phyloP scores from a whole-genome alignment of 2,329 filamentous ascomycete species.

The Sporothrix mexicana region DNA sequence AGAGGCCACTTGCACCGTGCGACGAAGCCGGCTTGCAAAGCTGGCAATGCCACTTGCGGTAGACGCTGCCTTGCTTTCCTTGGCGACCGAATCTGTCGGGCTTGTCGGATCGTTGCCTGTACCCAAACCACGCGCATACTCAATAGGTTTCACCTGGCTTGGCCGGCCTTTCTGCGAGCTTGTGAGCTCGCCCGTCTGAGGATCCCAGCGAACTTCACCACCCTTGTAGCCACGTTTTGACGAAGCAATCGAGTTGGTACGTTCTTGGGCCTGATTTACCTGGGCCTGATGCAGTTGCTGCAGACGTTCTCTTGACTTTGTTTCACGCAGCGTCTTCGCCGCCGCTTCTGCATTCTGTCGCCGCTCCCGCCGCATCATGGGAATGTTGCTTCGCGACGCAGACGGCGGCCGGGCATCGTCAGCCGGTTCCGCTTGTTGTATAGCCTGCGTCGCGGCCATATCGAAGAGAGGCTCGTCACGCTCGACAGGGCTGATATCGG shows the following conservation, averaged over 20 bases:
- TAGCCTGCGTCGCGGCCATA: constrained; percentile 36
- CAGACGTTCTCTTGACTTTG: constrained; percentile 48
- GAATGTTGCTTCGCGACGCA: constrained; percentile 49
- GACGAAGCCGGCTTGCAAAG: constrained; percentile 55
- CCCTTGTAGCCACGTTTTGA: constrained; percentile 41
- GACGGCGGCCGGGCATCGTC: constrained; percentile 22
- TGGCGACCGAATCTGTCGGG: constrained; percentile 22
- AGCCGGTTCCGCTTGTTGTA: constrained; percentile 3
- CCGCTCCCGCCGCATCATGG: constrained; percentile 59
- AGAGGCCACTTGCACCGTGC: constrained; percentile 45
- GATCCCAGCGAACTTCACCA: constrained; percentile 65
- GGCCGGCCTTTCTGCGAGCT: constrained; percentile 60
- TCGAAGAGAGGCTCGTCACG: constrained; percentile 30
- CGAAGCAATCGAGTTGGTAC: constrained; percentile 32
- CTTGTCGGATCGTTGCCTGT: constrained; percentile 34
- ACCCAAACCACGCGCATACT: constrained; percentile 50
- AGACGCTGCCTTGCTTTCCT: constrained; percentile 20
- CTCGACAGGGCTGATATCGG: constrained; percentile 15
- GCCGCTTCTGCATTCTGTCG: constrained; percentile 53
- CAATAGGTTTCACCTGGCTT: constrained; percentile 62
- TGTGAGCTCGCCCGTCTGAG: constrained; percentile 69
- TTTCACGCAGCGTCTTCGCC: constrained; percentile 47
- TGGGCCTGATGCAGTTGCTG: constrained; percentile 35
- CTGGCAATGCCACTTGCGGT: constrained; percentile 44
- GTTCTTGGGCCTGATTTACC: constrained; percentile 39